phyloP scores from a whole-genome alignment of 2,329 filamentous ascomycete genomes.

The Stagonosporopsis cucurbitacearum region DNA sequence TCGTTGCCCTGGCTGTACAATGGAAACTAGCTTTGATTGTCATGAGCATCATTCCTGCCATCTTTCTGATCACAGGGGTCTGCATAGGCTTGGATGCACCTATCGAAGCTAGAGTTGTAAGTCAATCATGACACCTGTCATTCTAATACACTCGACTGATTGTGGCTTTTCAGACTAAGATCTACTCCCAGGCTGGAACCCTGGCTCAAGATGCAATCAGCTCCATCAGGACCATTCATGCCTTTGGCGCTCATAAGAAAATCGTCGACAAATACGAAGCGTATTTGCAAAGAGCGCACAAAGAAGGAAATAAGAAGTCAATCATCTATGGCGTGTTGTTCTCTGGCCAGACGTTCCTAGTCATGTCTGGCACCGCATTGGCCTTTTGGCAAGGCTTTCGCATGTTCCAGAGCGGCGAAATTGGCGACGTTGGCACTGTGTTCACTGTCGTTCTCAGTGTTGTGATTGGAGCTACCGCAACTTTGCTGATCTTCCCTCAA shows the following conservation, averaged over 20 bases:
- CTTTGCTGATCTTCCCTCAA: slow-evolving; percentile 69
- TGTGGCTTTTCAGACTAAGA: not conserved
- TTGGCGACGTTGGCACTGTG: slow-evolving; percentile 62
- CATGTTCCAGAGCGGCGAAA: slow-evolving; percentile 63
- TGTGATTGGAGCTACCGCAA: slow-evolving; percentile 52
- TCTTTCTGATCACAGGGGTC: slow-evolving; percentile 22
- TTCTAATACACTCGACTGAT: not conserved
- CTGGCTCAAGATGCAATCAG: slow-evolving; percentile 46
- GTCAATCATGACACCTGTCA: not conserved
- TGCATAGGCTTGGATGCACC: slow-evolving; percentile 19
- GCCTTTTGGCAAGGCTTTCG: slow-evolving; percentile 50
- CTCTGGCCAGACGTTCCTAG: slow-evolving; percentile 12
- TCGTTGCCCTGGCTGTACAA: slow-evolving; percentile 87
- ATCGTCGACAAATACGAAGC: slow-evolving; percentile 80
- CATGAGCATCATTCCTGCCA: slow-evolving; percentile 54
- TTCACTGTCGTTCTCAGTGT: slow-evolving; percentile 45
- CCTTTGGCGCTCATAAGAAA: slow-evolving; percentile 88
- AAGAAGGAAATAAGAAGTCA: slow-evolving; percentile 18
- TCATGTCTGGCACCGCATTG: slow-evolving; percentile 25
- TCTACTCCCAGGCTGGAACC: slow-evolving; percentile 11
- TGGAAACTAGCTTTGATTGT: slow-evolving; percentile 89
- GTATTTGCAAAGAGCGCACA: slow-evolving; percentile 72
- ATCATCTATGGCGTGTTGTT: slow-evolving; percentile 10
- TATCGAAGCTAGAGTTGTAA: slow-evolving; percentile 23
- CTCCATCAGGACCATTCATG: slow-evolving; percentile 74